Percentiles rank a stretch among this genome's conserved stretches.
Evolutionary conservation across 208 protist species (phyloP).

Genomic region (Naegleria fowleri): DNA sequence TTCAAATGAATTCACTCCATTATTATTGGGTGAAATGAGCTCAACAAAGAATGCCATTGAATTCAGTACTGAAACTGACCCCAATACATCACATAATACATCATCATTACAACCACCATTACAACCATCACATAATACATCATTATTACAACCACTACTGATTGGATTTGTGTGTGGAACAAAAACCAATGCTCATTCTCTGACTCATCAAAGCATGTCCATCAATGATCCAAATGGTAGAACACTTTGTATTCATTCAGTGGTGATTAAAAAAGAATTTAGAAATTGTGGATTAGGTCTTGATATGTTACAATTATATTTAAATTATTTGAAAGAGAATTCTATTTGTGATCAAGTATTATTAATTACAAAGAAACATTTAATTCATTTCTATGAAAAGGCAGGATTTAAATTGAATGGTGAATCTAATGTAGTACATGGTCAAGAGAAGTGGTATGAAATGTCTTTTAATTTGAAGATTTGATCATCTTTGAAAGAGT

Average conservation of each 20-base stretch:
- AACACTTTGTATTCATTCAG: background rate
- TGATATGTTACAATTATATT: background rate
- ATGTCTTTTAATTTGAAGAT: background rate
- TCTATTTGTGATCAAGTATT: background rate
- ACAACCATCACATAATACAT: no score
- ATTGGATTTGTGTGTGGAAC: conserved; percentile 21
- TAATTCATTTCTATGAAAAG: conserved; percentile 14
- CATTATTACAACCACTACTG: no score
- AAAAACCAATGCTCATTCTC: background rate
- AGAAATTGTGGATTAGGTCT: background rate
- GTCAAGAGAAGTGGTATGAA: conserved; percentile 17
- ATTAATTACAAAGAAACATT: background rate
- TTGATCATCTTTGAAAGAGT: no score
- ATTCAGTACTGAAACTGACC: no score
- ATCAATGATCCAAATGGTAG: background rate
- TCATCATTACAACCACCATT: no score
- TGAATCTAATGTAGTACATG: background rate
- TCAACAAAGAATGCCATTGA: no score
- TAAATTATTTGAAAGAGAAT: background rate
- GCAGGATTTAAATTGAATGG: background rate
- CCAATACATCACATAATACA: no score
- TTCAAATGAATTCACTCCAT: background rate
- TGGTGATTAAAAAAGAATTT: background rate
- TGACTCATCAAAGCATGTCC: background rate
- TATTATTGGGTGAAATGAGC: no score